Evolutionary conservation across 208 protist genomes (phyloP), one percentile per base, ranked within the genome.

Genomic region (Acanthamoeba sp.): DNA sequence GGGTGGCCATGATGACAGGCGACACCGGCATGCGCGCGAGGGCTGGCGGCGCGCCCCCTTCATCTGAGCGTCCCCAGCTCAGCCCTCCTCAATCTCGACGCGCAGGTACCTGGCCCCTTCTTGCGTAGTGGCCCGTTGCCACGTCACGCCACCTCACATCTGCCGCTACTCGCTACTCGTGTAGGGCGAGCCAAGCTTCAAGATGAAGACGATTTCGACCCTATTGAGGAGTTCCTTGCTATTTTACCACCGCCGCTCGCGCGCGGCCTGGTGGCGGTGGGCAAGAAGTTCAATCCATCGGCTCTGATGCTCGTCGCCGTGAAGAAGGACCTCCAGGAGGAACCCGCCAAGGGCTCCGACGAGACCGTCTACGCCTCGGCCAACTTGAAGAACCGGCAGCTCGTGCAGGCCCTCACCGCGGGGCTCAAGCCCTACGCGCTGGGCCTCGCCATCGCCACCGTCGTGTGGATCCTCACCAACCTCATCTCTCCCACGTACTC

Each of bases 251-350:
- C 78, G 12, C 78, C 78, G 78, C 40, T 87, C 38, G 48, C 78
- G 22, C 78, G 48, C 18, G 27, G 24, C 78, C 78, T 87, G 36
- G 40, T 87, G 78, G 27, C 27, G 24, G 29, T 87, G 78, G 78
- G 38, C 78, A 87, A 87, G 78, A 87, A 87, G 78, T 38, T 87
- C 78, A 87, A 87, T 20, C 78, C 78, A 14, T 32, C 40, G 27
- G 48, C n/a, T 10, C 0, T 87, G 78, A 32, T 55, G 78, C 29
- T 87, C 22, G 48, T 87, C 29, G 78, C 29, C 22, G 78, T 87
- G 14, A 87, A 87, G 48, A 87, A 87, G 78, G 78, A 87, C 45
- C 48, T 87, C 18, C 52, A 59, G n/a, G 34, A 88, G 50, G 78
- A 88, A 10, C 29, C 27, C n/a, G 7, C 7, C 40, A 88, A 88